These are phyloP conservation scores for Amphibolis antarctica DNA, from an alignment of 106 monocot genomes.

Conservation along the genomic window DNA sequence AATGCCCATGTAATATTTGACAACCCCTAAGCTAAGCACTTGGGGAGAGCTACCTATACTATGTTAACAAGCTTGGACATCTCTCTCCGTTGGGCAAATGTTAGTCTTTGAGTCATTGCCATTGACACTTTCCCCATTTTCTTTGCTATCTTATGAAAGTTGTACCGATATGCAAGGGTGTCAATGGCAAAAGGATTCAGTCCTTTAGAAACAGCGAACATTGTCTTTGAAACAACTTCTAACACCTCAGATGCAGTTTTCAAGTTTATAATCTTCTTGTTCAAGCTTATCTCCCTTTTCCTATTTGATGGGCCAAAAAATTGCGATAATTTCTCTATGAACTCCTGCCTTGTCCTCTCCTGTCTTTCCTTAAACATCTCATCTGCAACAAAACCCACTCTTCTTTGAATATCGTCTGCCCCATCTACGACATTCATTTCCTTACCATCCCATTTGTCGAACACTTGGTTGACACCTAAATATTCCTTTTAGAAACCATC, in stretches of 20 bases:
- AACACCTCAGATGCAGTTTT: constrained; percentile 76
- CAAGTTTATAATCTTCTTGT: constrained; percentile 55
- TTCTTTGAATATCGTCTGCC: constrained; percentile 17
- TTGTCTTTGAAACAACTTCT: constrained; percentile 49
- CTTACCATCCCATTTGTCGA: constrained; percentile 24
- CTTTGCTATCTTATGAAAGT: constrained; percentile 85
- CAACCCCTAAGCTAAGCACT: constrained; percentile 75
- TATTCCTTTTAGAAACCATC: constrained; percentile 13
- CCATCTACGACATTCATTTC: constrained; percentile 19
- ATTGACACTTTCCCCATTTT: constrained; percentile 95
- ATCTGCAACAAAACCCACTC: constrained; percentile 34
- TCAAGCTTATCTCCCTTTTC: constrained; percentile 68
- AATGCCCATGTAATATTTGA: constrained; percentile 94
- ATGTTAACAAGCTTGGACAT: constrained; percentile 94
- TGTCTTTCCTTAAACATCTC: constrained; percentile 73
- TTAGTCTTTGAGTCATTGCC: constrained; percentile 44
- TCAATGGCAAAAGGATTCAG: constrained; percentile 81
- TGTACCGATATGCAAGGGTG: constrained; percentile 70
- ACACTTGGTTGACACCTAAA: constrained; percentile 23
- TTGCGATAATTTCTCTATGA: constrained; percentile 55
- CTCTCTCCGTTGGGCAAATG: constrained; percentile 74
- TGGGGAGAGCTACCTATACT: constrained; percentile 69
- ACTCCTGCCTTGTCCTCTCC: constrained; percentile 38
- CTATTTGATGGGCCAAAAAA: constrained; percentile 74
- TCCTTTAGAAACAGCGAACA: constrained; percentile 71